Evolutionary conservation across 202 grass and related monocot species (phyloP), one percentile per base, ranked within the genome.

Genomic region (Sporobolus alterniflorus): DNA sequence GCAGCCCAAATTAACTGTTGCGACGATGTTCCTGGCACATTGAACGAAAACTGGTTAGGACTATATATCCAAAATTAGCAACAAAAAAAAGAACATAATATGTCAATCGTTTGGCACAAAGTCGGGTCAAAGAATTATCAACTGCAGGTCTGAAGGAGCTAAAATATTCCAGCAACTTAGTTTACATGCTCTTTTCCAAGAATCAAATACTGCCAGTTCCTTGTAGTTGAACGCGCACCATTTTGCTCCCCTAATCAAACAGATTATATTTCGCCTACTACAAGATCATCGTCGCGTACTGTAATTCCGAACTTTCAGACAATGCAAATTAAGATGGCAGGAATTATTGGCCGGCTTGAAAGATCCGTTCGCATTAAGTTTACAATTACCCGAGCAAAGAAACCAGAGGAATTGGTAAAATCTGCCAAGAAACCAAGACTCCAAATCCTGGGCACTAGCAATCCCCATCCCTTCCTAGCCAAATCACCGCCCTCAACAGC

Each of bases 1-100:
- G 66, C 78, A 81, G 34, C 6, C 66, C 66, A 81, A 59, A 70
- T 81, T 81, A 26, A 70, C 78, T 32, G 78, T 81, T 1, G 78
- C 9, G 18, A 81, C 78, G 41, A 81, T 81, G 51, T 81, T 81
- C 65, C 78, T 81, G 65, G 46, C 1, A 59, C 48, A 43, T 69
- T 39, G 8, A 39, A 39, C 36, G 36, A 39, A 39, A 50, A 21
- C 3, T 67, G 21, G 26, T 81, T 22, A 59, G 34, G 8, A 59
- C n/a, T n/a, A 10, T 2, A 7, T 40, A 16, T 22, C n/a, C 10
- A 22, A 43, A 31, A 21, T 22, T 9, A 33, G 48, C 32, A 79
- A 32, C n/a, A n/a, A n/a, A n/a, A n/a, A 3, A 79, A 79, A 39
- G 36, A 4, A 39, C 36, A 39, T 39, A 39, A 39, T 39, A 39